Conservation (phyloP, 305 asterid species). For the Withania somnifera region DNA sequence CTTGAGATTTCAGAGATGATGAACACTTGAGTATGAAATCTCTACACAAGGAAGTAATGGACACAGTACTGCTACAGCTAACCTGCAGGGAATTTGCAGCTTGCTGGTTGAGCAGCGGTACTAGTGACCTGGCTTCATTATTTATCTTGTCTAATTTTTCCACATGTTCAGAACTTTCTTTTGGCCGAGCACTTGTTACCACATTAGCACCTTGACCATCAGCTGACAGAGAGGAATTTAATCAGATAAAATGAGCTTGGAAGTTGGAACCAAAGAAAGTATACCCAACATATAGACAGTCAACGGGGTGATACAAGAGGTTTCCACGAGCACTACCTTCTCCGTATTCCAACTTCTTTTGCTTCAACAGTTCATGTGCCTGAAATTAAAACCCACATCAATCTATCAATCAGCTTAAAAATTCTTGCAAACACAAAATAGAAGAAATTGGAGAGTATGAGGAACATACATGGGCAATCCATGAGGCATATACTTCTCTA, state of each 20-base stretch:
- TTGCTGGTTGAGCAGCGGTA: constrained; percentile 27
- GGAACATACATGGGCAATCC: constrained; percentile 63
- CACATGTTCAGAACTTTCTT: neutral
- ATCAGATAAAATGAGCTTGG: neutral
- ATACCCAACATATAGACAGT: neutral
- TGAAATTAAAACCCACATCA: constrained; percentile 31
- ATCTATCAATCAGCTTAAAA: constrained; percentile 1
- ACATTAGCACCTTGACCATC: constrained; percentile 17
- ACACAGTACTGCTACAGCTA: constrained; percentile 16
- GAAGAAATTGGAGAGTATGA: constrained; percentile 2
- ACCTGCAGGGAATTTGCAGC: constrained; percentile 19
- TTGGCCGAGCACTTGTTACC: constrained; percentile 25
- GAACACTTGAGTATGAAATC: constrained; percentile 26
- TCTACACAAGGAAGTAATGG: constrained; percentile 31
- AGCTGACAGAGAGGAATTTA: neutral
- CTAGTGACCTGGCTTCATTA: constrained; percentile 18
- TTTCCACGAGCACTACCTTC: constrained; percentile 32
- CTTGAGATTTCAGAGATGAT: constrained; percentile 42
- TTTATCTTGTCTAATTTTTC: constrained; percentile 12
- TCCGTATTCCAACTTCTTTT: constrained; percentile 58
- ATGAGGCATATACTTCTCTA: constrained; percentile 66
- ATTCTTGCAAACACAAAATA: constrained; percentile 10
- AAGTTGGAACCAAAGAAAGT: neutral
- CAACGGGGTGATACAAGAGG: neutral
- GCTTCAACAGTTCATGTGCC: constrained; percentile 77